Conservation (phyloP, 2,329 filamentous ascomycete species). For the Aspergillus ruber region DNA sequence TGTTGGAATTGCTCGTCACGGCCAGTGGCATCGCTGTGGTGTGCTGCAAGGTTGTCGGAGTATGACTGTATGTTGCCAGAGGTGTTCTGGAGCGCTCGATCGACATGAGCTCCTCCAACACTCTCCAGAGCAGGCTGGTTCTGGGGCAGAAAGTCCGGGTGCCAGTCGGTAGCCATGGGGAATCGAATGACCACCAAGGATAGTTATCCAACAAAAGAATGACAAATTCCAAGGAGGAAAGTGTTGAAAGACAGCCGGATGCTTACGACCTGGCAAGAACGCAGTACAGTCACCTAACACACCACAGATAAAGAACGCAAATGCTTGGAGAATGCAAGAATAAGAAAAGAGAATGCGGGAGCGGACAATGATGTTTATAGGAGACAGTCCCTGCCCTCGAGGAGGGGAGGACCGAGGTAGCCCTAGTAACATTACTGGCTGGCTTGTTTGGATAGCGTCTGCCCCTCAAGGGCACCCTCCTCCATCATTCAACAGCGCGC, state of each 20-base stretch:
- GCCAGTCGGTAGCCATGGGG: slow-evolving; percentile 37
- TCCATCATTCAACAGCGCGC: slow-evolving; percentile 23
- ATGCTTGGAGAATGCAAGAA: slow-evolving; percentile 36
- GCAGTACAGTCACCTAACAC: slow-evolving; percentile 23
- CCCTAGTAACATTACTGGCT: slow-evolving; percentile 30
- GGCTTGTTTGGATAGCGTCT: slow-evolving; percentile 24
- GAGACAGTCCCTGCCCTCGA: slow-evolving; percentile 22
- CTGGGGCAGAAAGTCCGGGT: slow-evolving; percentile 33
- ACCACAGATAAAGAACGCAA: slow-evolving; percentile 30
- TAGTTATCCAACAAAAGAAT: slow-evolving; percentile 33
- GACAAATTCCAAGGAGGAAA: slow-evolving; percentile 33
- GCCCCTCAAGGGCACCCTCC: slow-evolving; percentile 32
- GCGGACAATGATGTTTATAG: slow-evolving; percentile 39
- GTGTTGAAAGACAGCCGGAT: slow-evolving; percentile 28
- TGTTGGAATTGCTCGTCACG: slow-evolving; percentile 32
- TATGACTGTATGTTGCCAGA: slow-evolving; percentile 41
- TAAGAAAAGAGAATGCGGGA: slow-evolving; percentile 40
- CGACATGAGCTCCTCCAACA: slow-evolving; percentile 29
- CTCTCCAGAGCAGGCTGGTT: slow-evolving; percentile 31
- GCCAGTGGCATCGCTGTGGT: slow-evolving; percentile 18
- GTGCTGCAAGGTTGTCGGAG: slow-evolving; percentile 22
- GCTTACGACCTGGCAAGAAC: slow-evolving; percentile 34
- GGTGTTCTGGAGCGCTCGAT: slow-evolving; percentile 35
- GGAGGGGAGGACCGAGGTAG: slow-evolving; percentile 22
- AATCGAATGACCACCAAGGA: slow-evolving; percentile 23